A percentile compares a stretch with the other conserved stretches of the same genome.
These are phyloP conservation scores for Thoreauomyces humboldtii DNA, from an alignment of 192 early-diverging fungal species.

Conservation along the genomic window DNA sequence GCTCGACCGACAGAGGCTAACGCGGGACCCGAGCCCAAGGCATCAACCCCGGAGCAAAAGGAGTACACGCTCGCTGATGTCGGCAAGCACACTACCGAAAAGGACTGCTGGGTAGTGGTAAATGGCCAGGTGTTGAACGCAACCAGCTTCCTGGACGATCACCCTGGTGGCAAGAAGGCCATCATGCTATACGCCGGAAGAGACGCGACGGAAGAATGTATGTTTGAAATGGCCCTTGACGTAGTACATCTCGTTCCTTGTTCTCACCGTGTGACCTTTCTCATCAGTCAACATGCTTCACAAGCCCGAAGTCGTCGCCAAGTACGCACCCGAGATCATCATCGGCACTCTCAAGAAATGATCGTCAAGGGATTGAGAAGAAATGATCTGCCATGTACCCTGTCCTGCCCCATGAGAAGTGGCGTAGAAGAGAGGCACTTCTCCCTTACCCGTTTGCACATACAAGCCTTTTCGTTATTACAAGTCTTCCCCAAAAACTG, in stretches of 20 bases:
- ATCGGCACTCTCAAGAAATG: slow-evolving; percentile 46
- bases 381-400: too few species aligned
- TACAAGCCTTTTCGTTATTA: too few species aligned
- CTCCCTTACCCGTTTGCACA: too few species aligned
- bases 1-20: slow-evolving; percentile 26
- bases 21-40: slow-evolving; percentile 28
- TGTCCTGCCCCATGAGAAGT: too few species aligned
- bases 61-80: slow-evolving; percentile 74
- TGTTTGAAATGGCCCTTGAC: slow-evolving; percentile 29
- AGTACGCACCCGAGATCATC: slow-evolving; percentile 53
- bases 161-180: slow-evolving; percentile 61
- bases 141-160: slow-evolving; percentile 75
- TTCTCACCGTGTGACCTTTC: background rate
- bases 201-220: slow-evolving; percentile 81
- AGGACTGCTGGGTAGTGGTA: slow-evolving; percentile 86
- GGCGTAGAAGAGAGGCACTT: too few species aligned
- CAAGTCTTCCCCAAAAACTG: too few species aligned
- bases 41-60: slow-evolving; percentile 25
- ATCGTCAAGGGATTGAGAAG: too few species aligned
- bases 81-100: slow-evolving; percentile 75
- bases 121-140: slow-evolving; percentile 78
- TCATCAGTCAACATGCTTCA: slow-evolving; percentile 69
- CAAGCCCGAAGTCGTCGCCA: slow-evolving; percentile 76
- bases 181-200: slow-evolving; percentile 80
- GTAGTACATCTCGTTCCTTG: background rate